Base-by-base conservation (phyloP, 108 stramenopile species). In the Conticribra weissflogii region DNA sequence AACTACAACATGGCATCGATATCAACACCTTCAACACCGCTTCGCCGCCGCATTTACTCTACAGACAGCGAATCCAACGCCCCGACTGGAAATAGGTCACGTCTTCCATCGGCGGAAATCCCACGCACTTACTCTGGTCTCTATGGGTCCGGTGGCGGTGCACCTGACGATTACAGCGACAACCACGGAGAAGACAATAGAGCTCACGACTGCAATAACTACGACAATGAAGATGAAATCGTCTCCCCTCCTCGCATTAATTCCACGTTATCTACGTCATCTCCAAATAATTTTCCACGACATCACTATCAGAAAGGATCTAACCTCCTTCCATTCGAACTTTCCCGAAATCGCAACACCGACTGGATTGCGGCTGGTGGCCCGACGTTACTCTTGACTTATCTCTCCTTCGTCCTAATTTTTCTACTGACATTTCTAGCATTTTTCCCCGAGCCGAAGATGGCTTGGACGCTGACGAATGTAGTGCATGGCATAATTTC, bases 321-420 rank as follows among this genome's bases (percentile, higher is more conserved):
- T 15, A 85, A 91, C 63, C 65, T 91, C 36, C 49, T 89, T 34
- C 88, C 88, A 48, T 94, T 94, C 59, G 93, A 94, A 78, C 64
- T 94, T 41, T 83, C 87, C 23, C 83, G 90, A n/a, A 78, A 81
- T 66, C 65, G 63, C 60, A 81, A 78, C 28, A 81, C 77, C 53
- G 76, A 80, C 48, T 74, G 81, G 76, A 78, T 81, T 27, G 81
- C 66, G 17, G 67, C 69, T 15, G 85, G 82, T 25, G 86, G 84
- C 24, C 79, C 78, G 19, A 41, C 88, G 16, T 71, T 88, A 3
- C 64, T 91, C 4, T 52, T 76, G 25, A 77, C 79, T 23, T 93
- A 93, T 54, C 22, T 93, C 14, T 81, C 78, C 41, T 60, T 86
- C 48, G 80, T 93, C 12, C 52, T 83, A 9, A 54, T 87, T 12